Percentiles rank a stretch among this genome's conserved stretches.
phyloP scores from a whole-genome alignment of 2,329 filamentous ascomycete genomes.

The Rasamsonia emersonii region DNA sequence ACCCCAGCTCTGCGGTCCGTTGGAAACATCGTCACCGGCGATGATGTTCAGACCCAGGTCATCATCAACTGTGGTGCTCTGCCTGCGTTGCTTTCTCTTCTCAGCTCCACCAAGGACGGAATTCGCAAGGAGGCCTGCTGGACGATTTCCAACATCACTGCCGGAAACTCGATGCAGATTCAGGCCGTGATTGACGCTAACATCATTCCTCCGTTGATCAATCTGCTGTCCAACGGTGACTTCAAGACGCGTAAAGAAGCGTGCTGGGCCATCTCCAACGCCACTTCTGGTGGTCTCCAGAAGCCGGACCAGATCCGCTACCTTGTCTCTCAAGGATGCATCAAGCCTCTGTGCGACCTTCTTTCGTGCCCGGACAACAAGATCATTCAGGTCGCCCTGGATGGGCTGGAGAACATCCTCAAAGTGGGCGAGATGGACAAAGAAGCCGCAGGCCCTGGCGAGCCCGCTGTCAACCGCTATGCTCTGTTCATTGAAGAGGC shows the following conservation, averaged over 20 bases:
- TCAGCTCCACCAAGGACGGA: constrained; percentile 96
- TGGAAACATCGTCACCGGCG: constrained; percentile 96
- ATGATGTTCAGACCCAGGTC: constrained; percentile 97
- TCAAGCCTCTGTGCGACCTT: constrained; percentile 93
- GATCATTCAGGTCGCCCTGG: constrained; percentile 97
- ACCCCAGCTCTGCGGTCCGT: constrained; percentile 94
- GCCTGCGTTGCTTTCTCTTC: constrained; percentile 79
- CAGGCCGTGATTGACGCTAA: constrained; percentile 94
- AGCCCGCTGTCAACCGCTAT: constrained; percentile 72
- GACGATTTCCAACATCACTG: constrained; percentile 99
- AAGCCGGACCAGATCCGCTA: constrained; percentile 99
- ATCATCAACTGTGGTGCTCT: constrained; percentile 98
- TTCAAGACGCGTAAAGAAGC: constrained; percentile 99
- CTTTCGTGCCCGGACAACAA: constrained; percentile 97
- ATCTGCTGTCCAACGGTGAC: constrained; percentile 91
- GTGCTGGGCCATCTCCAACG: constrained; percentile 99
- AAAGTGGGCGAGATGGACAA: constrained; percentile 99
- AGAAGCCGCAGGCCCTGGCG: constrained; percentile 56
- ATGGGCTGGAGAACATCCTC: constrained; percentile 97
- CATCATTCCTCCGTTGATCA: constrained; percentile 92
- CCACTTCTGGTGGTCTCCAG: constrained; percentile 91
- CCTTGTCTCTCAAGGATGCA: constrained; percentile 85
- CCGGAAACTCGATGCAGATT: constrained; percentile 95
- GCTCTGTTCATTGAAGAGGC: constrained; percentile 98
- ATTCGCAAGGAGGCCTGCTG: constrained; percentile 99